Evolutionary conservation across 805 yeast species (phyloP).

Genomic region (Ogataea methylovora): DNA sequence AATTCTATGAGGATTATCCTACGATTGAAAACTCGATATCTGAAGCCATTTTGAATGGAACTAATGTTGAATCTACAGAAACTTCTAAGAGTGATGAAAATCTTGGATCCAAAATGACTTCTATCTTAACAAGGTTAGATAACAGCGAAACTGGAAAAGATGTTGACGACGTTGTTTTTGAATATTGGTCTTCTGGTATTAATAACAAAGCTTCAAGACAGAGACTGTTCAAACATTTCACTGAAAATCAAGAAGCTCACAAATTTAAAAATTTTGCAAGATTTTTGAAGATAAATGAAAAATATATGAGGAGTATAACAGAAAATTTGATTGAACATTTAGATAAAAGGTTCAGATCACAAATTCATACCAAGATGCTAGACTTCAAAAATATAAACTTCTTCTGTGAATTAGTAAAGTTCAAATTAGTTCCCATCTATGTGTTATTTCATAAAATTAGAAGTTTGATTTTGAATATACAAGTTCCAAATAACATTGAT

Average conservation of each 20-base stretch:
- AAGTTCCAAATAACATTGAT: conserved; percentile 56
- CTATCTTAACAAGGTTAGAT: conserved; percentile 13
- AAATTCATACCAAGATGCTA: conserved; percentile 37
- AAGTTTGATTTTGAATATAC: conserved; percentile 42
- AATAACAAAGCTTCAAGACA: conserved; percentile 69
- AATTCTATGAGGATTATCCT: conserved; percentile 56
- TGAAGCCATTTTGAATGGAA: conserved; percentile 12
- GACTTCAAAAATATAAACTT: conserved; percentile 53
- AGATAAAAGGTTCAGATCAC: conserved; percentile 55
- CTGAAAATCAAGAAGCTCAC: conserved; percentile 38
- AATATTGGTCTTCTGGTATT: conserved; percentile 42
- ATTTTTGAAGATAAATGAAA: conserved; percentile 56
- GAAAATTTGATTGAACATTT: conserved; percentile 45
- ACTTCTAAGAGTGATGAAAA: neutral
- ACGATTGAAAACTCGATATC: conserved; percentile 27
- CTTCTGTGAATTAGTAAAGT: conserved; percentile 70
- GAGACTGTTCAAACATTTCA: conserved; percentile 49
- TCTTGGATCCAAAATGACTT: conserved; percentile 11
- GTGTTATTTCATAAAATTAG: conserved; percentile 68
- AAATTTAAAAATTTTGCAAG: conserved; percentile 49
- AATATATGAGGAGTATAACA: conserved; percentile 40
- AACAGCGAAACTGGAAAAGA: conserved; percentile 38
- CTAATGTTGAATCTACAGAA: neutral
- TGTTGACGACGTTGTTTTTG: conserved; percentile 38
- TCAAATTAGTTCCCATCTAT: conserved; percentile 64